phyloP scores from a whole-genome alignment of 805 yeast species.

The Tetrapisispora phaffii region DNA sequence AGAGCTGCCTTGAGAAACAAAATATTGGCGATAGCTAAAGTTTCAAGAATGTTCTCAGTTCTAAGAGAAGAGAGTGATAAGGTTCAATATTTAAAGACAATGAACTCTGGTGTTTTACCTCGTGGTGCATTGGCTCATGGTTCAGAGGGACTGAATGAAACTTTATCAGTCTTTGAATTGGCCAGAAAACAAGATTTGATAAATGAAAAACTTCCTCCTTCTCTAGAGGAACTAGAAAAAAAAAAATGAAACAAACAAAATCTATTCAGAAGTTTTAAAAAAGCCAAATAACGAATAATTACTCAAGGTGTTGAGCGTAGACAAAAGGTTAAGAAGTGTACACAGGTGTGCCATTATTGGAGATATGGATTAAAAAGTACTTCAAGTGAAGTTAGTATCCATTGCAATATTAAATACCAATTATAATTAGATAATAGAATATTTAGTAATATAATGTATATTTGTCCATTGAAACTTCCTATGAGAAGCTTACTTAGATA shows the following conservation, averaged over 20 bases:
- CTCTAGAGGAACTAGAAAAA: constrained; percentile 44
- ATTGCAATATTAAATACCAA: too few relatives aligned
- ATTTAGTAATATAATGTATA: too few relatives aligned
- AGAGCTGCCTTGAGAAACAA: constrained; percentile 66
- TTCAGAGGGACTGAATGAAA: constrained; percentile 61
- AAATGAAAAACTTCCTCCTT: constrained; percentile 87
- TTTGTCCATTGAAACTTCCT: too few relatives aligned
- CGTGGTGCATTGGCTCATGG: constrained; percentile 81
- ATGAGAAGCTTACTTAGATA: neutral
- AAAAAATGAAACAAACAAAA: constrained; percentile 39
- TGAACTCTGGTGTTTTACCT: constrained; percentile 71
- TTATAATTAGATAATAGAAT: too few relatives aligned
- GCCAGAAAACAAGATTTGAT: constrained; percentile 70
- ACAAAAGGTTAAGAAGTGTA: too few relatives aligned
- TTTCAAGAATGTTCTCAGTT: constrained; percentile 83
- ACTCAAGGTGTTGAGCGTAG: neutral
- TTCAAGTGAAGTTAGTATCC: too few relatives aligned
- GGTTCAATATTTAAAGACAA: constrained; percentile 66
- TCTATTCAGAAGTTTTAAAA: constrained; percentile 8
- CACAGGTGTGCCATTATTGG: neutral
- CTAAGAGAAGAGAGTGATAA: constrained; percentile 81
- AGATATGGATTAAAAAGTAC: too few relatives aligned
- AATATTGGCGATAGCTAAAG: constrained; percentile 91
- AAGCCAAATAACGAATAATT: neutral
- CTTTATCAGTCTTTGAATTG: constrained; percentile 67